Base-by-base conservation (phyloP, 2,329 filamentous ascomycete species). In the Emericellopsis atlantica region DNA sequence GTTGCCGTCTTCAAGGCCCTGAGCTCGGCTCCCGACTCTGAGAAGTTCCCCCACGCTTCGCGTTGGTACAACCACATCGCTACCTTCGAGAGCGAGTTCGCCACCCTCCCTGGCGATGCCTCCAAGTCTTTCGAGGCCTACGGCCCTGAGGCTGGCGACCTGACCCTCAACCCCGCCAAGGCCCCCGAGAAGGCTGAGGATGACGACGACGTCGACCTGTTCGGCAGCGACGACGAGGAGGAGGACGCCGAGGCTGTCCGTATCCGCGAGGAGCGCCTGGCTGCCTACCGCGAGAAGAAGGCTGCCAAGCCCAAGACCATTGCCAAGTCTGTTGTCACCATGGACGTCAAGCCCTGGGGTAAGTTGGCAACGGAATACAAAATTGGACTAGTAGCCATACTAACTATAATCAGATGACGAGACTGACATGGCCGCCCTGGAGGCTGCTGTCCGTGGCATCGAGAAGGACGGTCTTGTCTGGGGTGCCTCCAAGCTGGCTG, bases 301-400 rank as follows among this genome's bases (percentile, higher is more conserved):
- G 87, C 83, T 53, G 76, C 75, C 65, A 95, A 95, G 79, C 70
- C 74, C 51, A 95, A 96, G 86, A 74, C 79, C 53, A 81, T 81
- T 48, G 92, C 92, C 63, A 98, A 98, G 79, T 96, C 90, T 45
- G 73, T 96, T 48, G 88, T 96, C 58, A 96, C 88, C 51, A 57
- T 98, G 52, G 90, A 96, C 57, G 84, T 98, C 52, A 98, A 98
- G 80, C 92, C 92, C 58, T 96, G 92, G 90, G 92, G 90, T 95
- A 84, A 54, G 84, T 12, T 22, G 32, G 14, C 37, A 24, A n/a
- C 16, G 10, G n/a, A 15, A 23, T 7, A 29, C 23, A 12, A 31
- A 18, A 16, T 32, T 21, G 5, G 15, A 18, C 6, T 4, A 23
- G 18, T 8, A 15, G 26, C n/a, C 31, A 51, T 40, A 50, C 58